Conservation (phyloP, 2,329 filamentous ascomycete genomes). For the Parasarocladium wereldwijsianum region DNA sequence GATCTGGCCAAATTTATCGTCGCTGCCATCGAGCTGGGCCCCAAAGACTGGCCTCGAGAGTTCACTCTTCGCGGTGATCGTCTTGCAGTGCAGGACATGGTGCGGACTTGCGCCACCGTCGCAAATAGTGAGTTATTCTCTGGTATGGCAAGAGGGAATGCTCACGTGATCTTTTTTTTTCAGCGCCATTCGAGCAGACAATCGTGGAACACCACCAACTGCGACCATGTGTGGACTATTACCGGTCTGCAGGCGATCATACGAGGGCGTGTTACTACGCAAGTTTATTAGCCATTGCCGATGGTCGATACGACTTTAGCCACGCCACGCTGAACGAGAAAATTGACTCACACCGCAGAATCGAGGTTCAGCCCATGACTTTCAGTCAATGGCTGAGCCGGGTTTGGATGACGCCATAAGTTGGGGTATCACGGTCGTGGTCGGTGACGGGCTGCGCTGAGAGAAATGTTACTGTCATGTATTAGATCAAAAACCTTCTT, state of each 20-base stretch:
- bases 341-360: slow-evolving; percentile 18
- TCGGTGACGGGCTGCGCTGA: too few species aligned
- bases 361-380: slow-evolving; percentile 29
- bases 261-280: slow-evolving; percentile 38
- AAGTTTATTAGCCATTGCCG: slow-evolving; percentile 50
- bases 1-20: slow-evolving; percentile 60
- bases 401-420: too few species aligned
- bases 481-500: too few species aligned
- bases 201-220: slow-evolving; percentile 24
- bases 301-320: slow-evolving; percentile 52
- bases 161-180: slow-evolving; percentile 1
- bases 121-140: slow-evolving; percentile 27
- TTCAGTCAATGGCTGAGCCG: slow-evolving; percentile 44
- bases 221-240: slow-evolving; percentile 23
- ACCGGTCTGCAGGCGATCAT: slow-evolving; percentile 30
- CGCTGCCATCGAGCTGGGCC: slow-evolving; percentile 48
- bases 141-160: neutral
- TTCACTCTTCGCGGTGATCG: slow-evolving; percentile 56
- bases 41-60: slow-evolving; percentile 49
- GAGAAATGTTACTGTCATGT: too few species aligned
- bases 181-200: slow-evolving; percentile 24
- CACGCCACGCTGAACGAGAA: slow-evolving; percentile 44
- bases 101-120: slow-evolving; percentile 32
- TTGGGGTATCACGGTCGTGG: too few species aligned
- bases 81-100: slow-evolving; percentile 43